Conservation (phyloP, 2,329 filamentous ascomycete genomes). For the Alternaria sp. region DNA sequence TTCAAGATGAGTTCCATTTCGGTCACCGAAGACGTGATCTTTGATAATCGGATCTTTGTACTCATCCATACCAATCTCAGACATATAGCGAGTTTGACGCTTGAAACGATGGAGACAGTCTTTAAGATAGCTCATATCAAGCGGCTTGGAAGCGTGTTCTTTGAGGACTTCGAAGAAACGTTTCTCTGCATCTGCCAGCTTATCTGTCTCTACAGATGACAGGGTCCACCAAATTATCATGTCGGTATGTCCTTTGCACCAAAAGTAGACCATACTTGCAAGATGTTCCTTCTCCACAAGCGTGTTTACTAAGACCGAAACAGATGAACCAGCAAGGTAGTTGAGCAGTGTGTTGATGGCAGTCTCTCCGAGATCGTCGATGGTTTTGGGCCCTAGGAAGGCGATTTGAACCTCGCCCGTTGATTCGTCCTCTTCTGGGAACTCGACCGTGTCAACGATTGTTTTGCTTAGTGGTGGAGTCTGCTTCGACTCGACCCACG, state of each 20-base stretch:
- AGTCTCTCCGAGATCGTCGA: constrained; percentile 67
- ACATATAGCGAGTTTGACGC: constrained; percentile 81
- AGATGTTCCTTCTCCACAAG: constrained; percentile 94
- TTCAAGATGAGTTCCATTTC: constrained; percentile 70
- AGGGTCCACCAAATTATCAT: constrained; percentile 86
- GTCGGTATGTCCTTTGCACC: constrained; percentile 80
- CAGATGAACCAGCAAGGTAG: constrained; percentile 92
- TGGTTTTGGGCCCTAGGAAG: constrained; percentile 86
- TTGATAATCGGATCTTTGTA: constrained; percentile 88
- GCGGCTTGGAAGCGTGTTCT: constrained; percentile 78
- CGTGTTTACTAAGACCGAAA: constrained; percentile 88
- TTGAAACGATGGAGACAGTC: constrained; percentile 86
- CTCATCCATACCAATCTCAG: constrained; percentile 81
- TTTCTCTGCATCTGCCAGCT: constrained; percentile 83
- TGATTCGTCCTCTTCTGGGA: constrained; percentile 96
- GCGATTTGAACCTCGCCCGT: constrained; percentile 86
- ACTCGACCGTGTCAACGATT: constrained; percentile 80
- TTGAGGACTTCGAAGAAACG: constrained; percentile 84
- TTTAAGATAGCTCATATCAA: constrained; percentile 89
- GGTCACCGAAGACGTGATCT: constrained; percentile 88
- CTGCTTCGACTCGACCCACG: constrained; percentile 89
- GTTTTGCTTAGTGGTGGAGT: constrained; percentile 77
- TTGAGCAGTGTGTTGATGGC: constrained; percentile 82
- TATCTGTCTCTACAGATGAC: constrained; percentile 85
- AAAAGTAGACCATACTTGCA: constrained; percentile 83